Evolutionary conservation across 345 rosid genomes (phyloP).

Genomic region (Microthlaspi erraticum): DNA sequence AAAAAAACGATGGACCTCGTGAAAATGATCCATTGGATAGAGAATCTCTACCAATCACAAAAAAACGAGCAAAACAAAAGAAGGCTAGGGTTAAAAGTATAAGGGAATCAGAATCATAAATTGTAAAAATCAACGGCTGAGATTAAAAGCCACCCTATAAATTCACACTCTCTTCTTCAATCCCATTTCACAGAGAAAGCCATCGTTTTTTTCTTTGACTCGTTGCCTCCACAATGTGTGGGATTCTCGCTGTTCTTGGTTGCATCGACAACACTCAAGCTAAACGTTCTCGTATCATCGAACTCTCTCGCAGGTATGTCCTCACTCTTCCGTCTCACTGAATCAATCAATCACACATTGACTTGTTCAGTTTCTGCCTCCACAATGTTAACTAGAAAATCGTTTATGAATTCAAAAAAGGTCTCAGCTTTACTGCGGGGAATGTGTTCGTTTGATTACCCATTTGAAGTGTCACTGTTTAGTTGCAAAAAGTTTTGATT

Average conservation of each 20-base stretch:
- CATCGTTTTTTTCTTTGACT: background rate
- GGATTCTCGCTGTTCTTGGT: constrained; percentile 82
- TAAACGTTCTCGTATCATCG: constrained; percentile 83
- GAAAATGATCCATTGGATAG: constrained; percentile 5
- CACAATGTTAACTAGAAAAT: background rate
- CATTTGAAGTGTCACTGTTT: background rate
- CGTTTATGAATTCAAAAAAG: constrained; percentile 9
- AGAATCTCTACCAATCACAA: constrained; percentile 26
- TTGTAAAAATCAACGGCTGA: constrained; percentile 48
- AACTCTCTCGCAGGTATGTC: constrained; percentile 70
- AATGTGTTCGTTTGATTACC: constrained; percentile 14
- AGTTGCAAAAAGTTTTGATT: constrained; percentile 6
- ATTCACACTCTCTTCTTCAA: constrained; percentile 22
- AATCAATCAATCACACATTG: background rate
- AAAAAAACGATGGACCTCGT: constrained; percentile 14
- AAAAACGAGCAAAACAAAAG: background rate
- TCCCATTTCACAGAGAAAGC: background rate
- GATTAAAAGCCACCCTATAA: constrained; percentile 42
- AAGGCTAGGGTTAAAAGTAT: constrained; percentile 23
- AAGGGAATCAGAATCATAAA: background rate
- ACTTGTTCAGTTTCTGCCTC: background rate
- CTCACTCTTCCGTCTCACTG: background rate
- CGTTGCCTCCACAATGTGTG: constrained; percentile 65
- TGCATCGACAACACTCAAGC: constrained; percentile 75
- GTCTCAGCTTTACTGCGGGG: background rate